A percentile compares a stretch with the other conserved stretches of the same genome.
Evolutionary conservation across 2,329 filamentous ascomycete genomes (phyloP).

Genomic region (Talaromyces sp.): DNA sequence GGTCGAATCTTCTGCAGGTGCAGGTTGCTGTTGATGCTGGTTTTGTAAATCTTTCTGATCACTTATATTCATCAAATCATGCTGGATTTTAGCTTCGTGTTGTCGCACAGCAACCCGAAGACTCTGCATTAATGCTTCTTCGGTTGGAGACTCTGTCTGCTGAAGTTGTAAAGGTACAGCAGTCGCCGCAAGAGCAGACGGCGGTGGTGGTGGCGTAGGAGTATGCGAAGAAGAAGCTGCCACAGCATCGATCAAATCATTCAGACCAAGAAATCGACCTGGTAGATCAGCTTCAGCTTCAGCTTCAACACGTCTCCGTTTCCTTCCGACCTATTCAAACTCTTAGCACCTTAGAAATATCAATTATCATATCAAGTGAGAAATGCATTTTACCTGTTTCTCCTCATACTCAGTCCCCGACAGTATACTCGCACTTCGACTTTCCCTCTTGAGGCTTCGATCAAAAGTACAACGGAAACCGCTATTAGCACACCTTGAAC

Average conservation of each 20-base stretch:
- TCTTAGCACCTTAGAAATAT: not conserved
- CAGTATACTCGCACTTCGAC: slow-evolving; percentile 1
- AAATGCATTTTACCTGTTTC: not conserved
- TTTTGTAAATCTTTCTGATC: not conserved
- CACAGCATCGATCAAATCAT: not conserved
- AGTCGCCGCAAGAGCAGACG: not conserved
- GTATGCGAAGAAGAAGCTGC: not conserved
- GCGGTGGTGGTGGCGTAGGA: not conserved
- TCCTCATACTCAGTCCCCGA: not conserved
- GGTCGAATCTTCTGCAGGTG: not conserved
- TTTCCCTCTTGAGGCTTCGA: not conserved
- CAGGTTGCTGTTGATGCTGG: not conserved
- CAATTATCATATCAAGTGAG: not conserved
- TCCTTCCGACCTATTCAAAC: not conserved
- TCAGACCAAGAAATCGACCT: not conserved
- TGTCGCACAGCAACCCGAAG: slow-evolving; percentile 5
- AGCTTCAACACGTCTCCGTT: slow-evolving; percentile 3
- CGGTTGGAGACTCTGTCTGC: not conserved
- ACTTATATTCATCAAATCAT: not conserved
- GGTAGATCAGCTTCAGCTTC: not conserved
- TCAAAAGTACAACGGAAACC: slow-evolving; percentile 16
- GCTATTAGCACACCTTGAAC: slow-evolving; percentile 10
- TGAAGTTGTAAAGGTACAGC: not conserved
- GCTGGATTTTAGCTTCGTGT: slow-evolving; percentile 7
- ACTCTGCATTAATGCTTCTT: not conserved